phyloP scores from a whole-genome alignment of 208 protist species.

The Angomonas ambiguus region DNA sequence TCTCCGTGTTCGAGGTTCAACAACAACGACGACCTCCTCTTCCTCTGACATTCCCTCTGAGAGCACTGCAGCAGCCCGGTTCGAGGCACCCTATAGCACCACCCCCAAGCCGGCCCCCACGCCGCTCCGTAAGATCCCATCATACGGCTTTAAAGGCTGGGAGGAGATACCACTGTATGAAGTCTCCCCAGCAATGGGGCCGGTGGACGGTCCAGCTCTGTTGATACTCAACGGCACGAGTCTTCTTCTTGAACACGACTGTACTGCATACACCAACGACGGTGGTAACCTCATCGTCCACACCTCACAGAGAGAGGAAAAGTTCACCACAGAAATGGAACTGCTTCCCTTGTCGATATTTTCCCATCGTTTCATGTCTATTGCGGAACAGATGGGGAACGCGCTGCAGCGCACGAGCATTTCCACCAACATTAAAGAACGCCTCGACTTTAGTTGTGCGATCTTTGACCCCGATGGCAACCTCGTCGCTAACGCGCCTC shows the following conservation, averaged over 20 bases:
- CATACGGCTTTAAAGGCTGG: slow-evolving; percentile 50
- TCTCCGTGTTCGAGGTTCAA: slow-evolving; percentile 59
- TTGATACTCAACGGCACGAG: slow-evolving; percentile 90
- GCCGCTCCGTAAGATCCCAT: slow-evolving; percentile 17
- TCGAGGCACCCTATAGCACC: slow-evolving; percentile 31
- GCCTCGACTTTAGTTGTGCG: slow-evolving; percentile 88
- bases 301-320: slow-evolving; percentile 31
- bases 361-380: slow-evolving; percentile 95
- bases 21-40: not conserved
- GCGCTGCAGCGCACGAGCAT: slow-evolving; percentile 94
- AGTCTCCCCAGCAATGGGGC: slow-evolving; percentile 33
- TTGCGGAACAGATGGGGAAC: slow-evolving; percentile 97
- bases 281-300: slow-evolving; percentile 79
- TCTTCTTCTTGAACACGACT: slow-evolving; percentile 86
- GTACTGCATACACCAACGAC: slow-evolving; percentile 66
- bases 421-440: slow-evolving; percentile 96
- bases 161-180: slow-evolving; percentile 58
- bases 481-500: slow-evolving; percentile 95
- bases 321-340: slow-evolving; percentile 47
- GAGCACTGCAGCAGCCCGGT: not conserved
- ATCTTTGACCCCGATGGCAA: slow-evolving; percentile 89
- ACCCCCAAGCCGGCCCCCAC: slow-evolving; percentile 17
- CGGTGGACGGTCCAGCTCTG: slow-evolving; percentile 84
- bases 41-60: not conserved
- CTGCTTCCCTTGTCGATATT: slow-evolving; percentile 92